Conservation (phyloP, 1,284 basidiomycete genomes). For the Hymenochaete sp. region DNA sequence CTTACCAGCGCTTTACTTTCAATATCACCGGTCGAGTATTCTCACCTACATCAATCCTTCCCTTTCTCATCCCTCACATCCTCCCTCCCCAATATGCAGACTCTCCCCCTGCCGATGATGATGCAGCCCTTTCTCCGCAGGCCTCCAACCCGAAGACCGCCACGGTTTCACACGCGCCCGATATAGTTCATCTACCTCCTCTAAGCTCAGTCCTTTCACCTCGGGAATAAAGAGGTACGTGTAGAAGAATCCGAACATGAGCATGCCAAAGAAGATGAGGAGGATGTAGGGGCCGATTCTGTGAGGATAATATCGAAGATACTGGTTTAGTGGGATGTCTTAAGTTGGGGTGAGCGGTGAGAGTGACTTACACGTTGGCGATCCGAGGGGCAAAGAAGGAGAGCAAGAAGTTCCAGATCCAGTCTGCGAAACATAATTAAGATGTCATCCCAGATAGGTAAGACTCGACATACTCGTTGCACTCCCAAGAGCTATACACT, state of each 20-base stretch:
- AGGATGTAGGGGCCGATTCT: conserved; percentile 70
- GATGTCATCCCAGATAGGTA: background rate
- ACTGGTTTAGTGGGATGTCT: background rate
- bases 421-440: conserved; percentile 29
- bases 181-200: conserved; percentile 75
- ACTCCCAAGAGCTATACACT: conserved; percentile 65
- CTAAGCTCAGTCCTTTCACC: conserved; percentile 64
- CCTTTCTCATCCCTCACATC: conserved; percentile 13
- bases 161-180: conserved; percentile 57
- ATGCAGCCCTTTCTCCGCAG: conserved; percentile 24
- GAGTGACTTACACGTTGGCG: conserved; percentile 31
- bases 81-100: conserved; percentile 17
- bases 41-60: background rate
- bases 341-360: background rate
- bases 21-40: background rate
- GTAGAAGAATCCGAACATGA: conserved; percentile 59
- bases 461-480: conserved; percentile 35
- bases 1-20: conserved; percentile 22
- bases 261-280: conserved; percentile 68
- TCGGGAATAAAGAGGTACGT: conserved; percentile 70
- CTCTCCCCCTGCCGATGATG: conserved; percentile 18
- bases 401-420: conserved; percentile 72
- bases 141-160: conserved; percentile 53
- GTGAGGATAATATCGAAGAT: background rate
- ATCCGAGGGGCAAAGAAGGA: conserved; percentile 63